These are phyloP conservation scores for Penicillium silybi DNA, from an alignment of 495 filamentous ascomycete species.

Conservation along the genomic window DNA sequence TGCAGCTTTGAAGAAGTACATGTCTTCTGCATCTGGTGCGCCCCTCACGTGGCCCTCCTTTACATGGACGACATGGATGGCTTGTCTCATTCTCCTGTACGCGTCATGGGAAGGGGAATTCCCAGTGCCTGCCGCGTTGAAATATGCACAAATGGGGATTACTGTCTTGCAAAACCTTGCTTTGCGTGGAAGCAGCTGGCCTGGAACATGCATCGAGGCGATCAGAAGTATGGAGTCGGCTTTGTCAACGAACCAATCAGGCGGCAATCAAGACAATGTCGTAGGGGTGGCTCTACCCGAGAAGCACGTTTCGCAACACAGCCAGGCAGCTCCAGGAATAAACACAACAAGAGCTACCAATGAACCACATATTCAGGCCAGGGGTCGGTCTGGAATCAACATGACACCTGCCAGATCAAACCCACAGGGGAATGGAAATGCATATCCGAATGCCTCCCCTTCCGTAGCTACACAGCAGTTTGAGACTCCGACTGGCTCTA, in stretches of 20 bases:
- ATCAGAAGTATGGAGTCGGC: conserved; percentile 37
- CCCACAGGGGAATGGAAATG: not conserved
- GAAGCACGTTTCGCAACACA: not conserved
- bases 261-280: not conserved
- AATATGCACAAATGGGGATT: conserved; percentile 33
- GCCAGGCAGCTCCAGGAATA: not conserved
- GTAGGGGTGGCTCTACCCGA: not conserved
- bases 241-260: conserved; percentile 14
- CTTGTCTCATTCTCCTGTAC: conserved; percentile 44
- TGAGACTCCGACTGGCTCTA: not conserved
- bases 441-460: not conserved
- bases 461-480: not conserved
- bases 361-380: not conserved
- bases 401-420: not conserved
- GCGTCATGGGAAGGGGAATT: conserved; percentile 41
- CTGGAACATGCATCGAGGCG: conserved; percentile 41
- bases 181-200: conserved; percentile 35
- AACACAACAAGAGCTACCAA: not conserved
- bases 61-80: conserved; percentile 50
- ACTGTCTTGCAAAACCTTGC: conserved; percentile 33
- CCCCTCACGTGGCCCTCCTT: conserved; percentile 45
- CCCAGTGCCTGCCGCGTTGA: conserved; percentile 23
- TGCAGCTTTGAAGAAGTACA: conserved; percentile 26
- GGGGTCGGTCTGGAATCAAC: not conserved
- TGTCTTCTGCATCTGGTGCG: conserved; percentile 16